Base-by-base conservation (phyloP, 768 basidiomycete species). In the Trichaptum fuscoviolaceum region DNA sequence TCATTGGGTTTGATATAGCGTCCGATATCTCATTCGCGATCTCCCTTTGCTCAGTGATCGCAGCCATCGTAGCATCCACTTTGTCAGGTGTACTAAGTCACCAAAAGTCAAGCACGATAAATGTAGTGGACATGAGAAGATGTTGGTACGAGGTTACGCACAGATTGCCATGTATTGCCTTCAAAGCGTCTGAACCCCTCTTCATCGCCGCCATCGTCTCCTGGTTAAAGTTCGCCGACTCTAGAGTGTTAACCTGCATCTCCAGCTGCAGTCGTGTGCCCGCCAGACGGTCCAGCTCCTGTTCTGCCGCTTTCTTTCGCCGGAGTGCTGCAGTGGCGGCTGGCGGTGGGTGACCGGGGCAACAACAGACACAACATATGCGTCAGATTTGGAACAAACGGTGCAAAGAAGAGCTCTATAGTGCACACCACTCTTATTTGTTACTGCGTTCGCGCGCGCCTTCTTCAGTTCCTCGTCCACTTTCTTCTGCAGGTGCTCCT, bases 191-290 rank as follows among this genome's bases (percentile, higher is more conserved):
- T 0, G 95, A 85, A 42, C 92, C 96, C 77, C 92, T 91, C 90
- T 95, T 97, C 93, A 99, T 97, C 27, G 92, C 95, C 24, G 86
- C 82, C 92, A 99, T 94, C 17, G 95, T 98, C 83, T 98, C 95
- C 73, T 92, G 90, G 76, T 99, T 99, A 77, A 99, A 84, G 80
- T 98, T 99, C 58, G 97, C 97, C 18, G 92, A 93, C 77, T 99
- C 97, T 59, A 99, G 85, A 23, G 96, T 96, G 79, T 96, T 96
- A 67, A 99, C 90, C 80, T 99, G 96, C 77, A 92, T 89, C 80
- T 98, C 96, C 34, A 99, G 84, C 72, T 97, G 96, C 75, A 98
- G 77, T 70, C 93, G 86, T 64, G 90, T 91, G 15, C 92, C 93
- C 61, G 87, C 85, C 70, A 99, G 80, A 71, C 90, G 84, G 69